Evolutionary conservation across 2,329 filamentous ascomycete species (phyloP).

Genomic region (Cladophialophora psammophila): DNA sequence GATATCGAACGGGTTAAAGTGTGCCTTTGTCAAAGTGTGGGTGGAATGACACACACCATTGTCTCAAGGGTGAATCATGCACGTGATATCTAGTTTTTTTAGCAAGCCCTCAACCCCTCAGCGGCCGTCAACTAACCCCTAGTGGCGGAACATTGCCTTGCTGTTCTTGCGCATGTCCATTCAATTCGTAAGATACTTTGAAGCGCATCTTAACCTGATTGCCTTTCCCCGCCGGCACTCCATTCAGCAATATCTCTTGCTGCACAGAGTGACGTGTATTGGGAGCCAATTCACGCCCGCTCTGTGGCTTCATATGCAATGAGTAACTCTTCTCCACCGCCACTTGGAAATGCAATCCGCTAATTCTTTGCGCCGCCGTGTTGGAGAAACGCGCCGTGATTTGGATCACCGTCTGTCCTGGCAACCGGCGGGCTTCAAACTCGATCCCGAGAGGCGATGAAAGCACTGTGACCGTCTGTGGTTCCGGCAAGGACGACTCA

Average conservation of each 20-base stretch:
- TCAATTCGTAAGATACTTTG: conserved; percentile 80
- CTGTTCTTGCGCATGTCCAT: conserved; percentile 71
- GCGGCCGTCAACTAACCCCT: conserved; percentile 58
- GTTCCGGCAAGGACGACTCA: conserved; percentile 79
- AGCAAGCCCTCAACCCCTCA: conserved; percentile 2
- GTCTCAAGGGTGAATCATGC: background rate
- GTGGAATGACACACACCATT: too few relatives aligned
- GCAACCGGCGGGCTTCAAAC: conserved; percentile 69
- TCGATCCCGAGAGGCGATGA: conserved; percentile 75
- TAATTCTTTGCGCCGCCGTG: conserved; percentile 72
- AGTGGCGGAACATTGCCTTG: conserved; percentile 85
- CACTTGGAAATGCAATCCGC: conserved; percentile 86
- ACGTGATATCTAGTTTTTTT: conserved; percentile 6
- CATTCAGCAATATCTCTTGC: conserved; percentile 79
- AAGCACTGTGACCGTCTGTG: conserved; percentile 71
- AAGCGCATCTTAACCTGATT: conserved; percentile 87
- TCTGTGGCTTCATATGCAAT: conserved; percentile 83
- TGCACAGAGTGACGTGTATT: conserved; percentile 77
- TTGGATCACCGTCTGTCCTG: conserved; percentile 64
- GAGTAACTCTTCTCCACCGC: conserved; percentile 91
- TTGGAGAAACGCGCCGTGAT: conserved; percentile 87
- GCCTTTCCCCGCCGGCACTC: conserved; percentile 76
- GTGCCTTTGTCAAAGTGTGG: too few relatives aligned
- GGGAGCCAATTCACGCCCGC: conserved; percentile 76
- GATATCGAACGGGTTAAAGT: too few relatives aligned